These are phyloP conservation scores for Hericium alpestre DNA, from an alignment of 768 basidiomycete species.

Conservation along the genomic window DNA sequence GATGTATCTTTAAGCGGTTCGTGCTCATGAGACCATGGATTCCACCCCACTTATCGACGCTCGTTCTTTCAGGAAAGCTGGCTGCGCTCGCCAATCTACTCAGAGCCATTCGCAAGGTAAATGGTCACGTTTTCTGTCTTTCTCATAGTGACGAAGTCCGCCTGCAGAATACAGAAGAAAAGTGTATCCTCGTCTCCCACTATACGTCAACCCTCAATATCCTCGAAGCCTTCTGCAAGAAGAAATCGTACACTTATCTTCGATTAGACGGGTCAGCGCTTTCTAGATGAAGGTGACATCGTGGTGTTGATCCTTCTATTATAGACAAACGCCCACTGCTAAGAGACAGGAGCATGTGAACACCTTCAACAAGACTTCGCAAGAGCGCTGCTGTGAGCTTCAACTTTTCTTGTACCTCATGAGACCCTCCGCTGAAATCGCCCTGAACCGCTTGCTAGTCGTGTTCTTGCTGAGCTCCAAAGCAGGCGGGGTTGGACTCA, in stretches of 20 bases:
- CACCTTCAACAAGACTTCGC: slow-evolving; percentile 71
- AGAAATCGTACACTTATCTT: slow-evolving; percentile 63
- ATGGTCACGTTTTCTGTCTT: neutral
- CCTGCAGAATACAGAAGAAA: slow-evolving; percentile 69
- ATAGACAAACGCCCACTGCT: slow-evolving; percentile 60
- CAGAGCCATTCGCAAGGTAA: slow-evolving; percentile 45
- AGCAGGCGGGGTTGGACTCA: slow-evolving; percentile 91
- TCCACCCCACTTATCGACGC: slow-evolving; percentile 2
- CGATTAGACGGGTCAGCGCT: slow-evolving; percentile 73
- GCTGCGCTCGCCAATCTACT: slow-evolving; percentile 57
- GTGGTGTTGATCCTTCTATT: neutral
- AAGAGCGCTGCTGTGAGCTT: slow-evolving; percentile 58
- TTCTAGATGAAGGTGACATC: neutral
- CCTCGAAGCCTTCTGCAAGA: slow-evolving; percentile 76
- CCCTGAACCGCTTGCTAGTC: slow-evolving; percentile 34
- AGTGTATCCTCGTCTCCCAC: slow-evolving; percentile 94
- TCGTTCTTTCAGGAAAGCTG: slow-evolving; percentile 59
- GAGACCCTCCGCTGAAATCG: neutral
- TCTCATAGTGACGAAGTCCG: slow-evolving; percentile 1
- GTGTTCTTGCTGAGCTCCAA: slow-evolving; percentile 90
- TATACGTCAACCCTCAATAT: slow-evolving; percentile 92
- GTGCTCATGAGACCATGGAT: slow-evolving; percentile 5
- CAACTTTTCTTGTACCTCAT: neutral
- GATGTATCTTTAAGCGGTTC: slow-evolving; percentile 77
- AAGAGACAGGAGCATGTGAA: slow-evolving; percentile 86